phyloP scores from a whole-genome alignment of 2,329 filamentous ascomycete species.

The Cercospora beticola region DNA sequence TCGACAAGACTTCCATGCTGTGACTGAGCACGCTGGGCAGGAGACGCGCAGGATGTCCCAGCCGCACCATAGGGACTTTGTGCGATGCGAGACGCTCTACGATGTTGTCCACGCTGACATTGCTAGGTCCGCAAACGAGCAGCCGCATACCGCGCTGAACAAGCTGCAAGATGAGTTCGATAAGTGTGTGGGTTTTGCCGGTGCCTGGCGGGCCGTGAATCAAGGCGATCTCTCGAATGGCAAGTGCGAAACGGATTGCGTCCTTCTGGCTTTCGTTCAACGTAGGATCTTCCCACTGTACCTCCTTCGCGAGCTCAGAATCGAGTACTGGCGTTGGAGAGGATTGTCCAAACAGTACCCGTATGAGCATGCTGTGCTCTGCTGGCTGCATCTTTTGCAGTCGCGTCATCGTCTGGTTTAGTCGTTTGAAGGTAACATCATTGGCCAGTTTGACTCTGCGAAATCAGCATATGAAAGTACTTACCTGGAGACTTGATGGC shows the following conservation, averaged over 20 bases:
- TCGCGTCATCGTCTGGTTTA: conserved; percentile 63
- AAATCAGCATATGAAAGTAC: conserved; percentile 22
- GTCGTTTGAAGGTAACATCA: conserved; percentile 64
- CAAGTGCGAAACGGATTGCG: conserved; percentile 76
- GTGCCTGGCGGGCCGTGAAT: conserved; percentile 96
- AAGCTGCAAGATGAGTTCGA: conserved; percentile 92
- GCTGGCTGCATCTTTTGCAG: conserved; percentile 57
- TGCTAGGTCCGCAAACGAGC: conserved; percentile 93
- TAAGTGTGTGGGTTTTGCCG: conserved; percentile 93
- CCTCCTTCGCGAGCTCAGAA: conserved; percentile 44
- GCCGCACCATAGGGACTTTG: conserved; percentile 80
- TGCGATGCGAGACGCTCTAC: conserved; percentile 85
- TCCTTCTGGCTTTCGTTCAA: conserved; percentile 64
- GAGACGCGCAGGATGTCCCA: conserved; percentile 89
- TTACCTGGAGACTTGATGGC: conserved; percentile 20
- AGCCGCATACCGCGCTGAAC: conserved; percentile 70
- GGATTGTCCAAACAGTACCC: conserved; percentile 60
- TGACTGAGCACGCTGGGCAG: conserved; percentile 85
- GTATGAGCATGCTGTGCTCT: conserved; percentile 59
- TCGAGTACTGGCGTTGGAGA: conserved; percentile 51
- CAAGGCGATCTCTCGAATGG: conserved; percentile 75
- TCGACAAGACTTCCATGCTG: conserved; percentile 86
- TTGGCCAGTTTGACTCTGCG: conserved; percentile 64
- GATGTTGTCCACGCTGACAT: conserved; percentile 97
- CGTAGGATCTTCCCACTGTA: conserved; percentile 57